phyloP scores from a whole-genome alignment of 2,329 filamentous ascomycete species.

The Colletotrichum tropicicola region DNA sequence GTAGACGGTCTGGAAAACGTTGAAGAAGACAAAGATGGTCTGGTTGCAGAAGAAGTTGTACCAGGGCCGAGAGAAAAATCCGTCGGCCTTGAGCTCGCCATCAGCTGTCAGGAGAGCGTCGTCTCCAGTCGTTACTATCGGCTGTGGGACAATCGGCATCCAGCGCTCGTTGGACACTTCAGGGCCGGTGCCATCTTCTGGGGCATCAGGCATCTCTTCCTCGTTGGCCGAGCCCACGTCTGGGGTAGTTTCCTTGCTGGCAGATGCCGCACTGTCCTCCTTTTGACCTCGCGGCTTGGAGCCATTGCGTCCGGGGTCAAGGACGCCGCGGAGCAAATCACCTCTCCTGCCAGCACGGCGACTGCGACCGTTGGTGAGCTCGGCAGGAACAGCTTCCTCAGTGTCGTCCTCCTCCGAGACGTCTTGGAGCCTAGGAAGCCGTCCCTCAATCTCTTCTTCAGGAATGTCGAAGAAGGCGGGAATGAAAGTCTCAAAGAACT shows the following conservation, averaged over 20 bases:
- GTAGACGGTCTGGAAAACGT: constrained; percentile 91
- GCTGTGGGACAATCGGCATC: constrained; percentile 69
- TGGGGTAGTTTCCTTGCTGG: constrained; percentile 89
- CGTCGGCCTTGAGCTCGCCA: constrained; percentile 76
- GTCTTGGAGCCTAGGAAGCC: constrained; percentile 73
- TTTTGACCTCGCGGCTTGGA: constrained; percentile 77
- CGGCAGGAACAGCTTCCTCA: constrained; percentile 77
- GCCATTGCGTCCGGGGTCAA: constrained; percentile 80
- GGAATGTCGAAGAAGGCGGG: constrained; percentile 80
- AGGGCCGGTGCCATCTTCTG: constrained; percentile 64
- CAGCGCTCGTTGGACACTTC: constrained; percentile 72
- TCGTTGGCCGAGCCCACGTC: constrained; percentile 81
- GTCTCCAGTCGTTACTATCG: constrained; percentile 61
- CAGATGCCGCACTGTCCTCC: constrained; percentile 79
- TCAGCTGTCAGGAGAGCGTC: constrained; percentile 66
- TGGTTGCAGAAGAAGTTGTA: constrained; percentile 94
- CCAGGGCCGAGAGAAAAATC: constrained; percentile 80
- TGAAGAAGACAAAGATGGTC: constrained; percentile 94
- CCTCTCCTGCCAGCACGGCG: constrained; percentile 80
- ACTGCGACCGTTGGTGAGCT: constrained; percentile 73
- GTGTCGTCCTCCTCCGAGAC: constrained; percentile 80
- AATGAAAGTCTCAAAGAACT: constrained; percentile 81
- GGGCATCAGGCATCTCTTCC: constrained; percentile 74
- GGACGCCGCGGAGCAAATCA: constrained; percentile 84
- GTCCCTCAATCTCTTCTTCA: constrained; percentile 73